A percentile compares a stretch with the other conserved stretches of the same genome.
Conservation (phyloP, 495 filamentous ascomycete genomes). For the Jackrogersella minutella region DNA sequence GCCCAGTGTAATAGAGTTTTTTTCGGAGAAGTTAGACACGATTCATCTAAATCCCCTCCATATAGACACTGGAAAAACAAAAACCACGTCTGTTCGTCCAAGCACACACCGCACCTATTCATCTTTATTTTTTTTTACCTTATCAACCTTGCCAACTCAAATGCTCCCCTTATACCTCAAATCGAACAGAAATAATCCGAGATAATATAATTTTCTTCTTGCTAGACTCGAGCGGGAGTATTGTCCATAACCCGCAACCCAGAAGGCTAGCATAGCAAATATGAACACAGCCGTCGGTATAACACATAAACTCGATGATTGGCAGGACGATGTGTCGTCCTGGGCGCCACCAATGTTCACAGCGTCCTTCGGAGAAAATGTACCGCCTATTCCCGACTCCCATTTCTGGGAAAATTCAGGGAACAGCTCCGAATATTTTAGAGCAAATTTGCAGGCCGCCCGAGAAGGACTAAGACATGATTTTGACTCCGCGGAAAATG, state of each 20-base stretch:
- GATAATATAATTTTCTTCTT: no score
- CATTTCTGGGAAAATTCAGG: constrained; percentile 18
- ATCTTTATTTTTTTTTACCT: neutral
- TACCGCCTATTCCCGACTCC: constrained; percentile 5
- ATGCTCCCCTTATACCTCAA: neutral
- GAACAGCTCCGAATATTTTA: constrained; percentile 11
- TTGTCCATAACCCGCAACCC: neutral
- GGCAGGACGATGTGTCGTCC: constrained; percentile 11
- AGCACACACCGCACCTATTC: neutral
- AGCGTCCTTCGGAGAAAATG: constrained; percentile 20
- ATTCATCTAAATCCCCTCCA: neutral
- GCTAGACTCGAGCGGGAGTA: neutral
- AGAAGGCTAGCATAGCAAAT: neutral
- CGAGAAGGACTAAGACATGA: constrained; percentile 1
- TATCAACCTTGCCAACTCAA: neutral
- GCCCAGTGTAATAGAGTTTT: constrained; percentile 20
- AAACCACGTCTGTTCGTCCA: neutral
- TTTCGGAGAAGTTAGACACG: neutral
- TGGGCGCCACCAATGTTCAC: constrained; percentile 26
- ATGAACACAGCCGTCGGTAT: constrained; percentile 15
- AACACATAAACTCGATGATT: constrained; percentile 14
- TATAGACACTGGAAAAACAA: neutral
- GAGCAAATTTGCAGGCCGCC: neutral
- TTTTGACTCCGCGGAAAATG: constrained; percentile 13
- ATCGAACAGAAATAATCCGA: no score